Percentiles rank a stretch among this genome's conserved stretches.
Conservation (phyloP, 1,139 yeast genomes). For the Debaryomyces sp. region DNA sequence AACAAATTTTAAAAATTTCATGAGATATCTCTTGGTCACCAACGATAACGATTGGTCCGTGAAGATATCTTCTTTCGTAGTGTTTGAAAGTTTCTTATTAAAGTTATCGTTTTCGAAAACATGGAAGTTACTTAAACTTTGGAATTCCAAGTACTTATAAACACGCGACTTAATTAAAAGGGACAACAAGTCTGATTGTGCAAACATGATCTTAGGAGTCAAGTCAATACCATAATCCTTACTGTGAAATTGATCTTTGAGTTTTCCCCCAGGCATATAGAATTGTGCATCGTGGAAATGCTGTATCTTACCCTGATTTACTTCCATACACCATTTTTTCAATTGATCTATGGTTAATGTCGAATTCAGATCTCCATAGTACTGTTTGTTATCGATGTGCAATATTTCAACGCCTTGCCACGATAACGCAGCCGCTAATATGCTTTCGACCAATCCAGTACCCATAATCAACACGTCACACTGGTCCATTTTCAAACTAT, state of each 20-base stretch:
- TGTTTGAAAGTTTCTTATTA: conserved; percentile 71
- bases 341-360: conserved; percentile 85
- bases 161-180: conserved; percentile 82
- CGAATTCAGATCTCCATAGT: conserved; percentile 88
- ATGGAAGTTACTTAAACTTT: conserved; percentile 84
- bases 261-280: conserved; percentile 65
- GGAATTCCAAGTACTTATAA: conserved; percentile 89
- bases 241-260: conserved; percentile 52
- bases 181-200: conserved; percentile 80
- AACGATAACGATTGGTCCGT: conserved; percentile 82
- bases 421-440: conserved; percentile 89
- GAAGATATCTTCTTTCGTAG: conserved; percentile 88
- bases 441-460: conserved; percentile 86
- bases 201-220: conserved; percentile 86
- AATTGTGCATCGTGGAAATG: conserved; percentile 64
- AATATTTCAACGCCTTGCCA: conserved; percentile 95
- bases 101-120: conserved; percentile 89
- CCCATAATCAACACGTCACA: conserved; percentile 92
- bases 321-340: conserved; percentile 76
- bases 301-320: conserved; percentile 52
- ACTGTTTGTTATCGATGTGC: conserved; percentile 80
- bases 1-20: conserved; percentile 92
- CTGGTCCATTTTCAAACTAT: conserved; percentile 53
- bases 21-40: conserved; percentile 77
- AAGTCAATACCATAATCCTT: conserved; percentile 86